Conservation (phyloP, 2,329 filamentous ascomycete species). For the Diaporthe citriasiana region DNA sequence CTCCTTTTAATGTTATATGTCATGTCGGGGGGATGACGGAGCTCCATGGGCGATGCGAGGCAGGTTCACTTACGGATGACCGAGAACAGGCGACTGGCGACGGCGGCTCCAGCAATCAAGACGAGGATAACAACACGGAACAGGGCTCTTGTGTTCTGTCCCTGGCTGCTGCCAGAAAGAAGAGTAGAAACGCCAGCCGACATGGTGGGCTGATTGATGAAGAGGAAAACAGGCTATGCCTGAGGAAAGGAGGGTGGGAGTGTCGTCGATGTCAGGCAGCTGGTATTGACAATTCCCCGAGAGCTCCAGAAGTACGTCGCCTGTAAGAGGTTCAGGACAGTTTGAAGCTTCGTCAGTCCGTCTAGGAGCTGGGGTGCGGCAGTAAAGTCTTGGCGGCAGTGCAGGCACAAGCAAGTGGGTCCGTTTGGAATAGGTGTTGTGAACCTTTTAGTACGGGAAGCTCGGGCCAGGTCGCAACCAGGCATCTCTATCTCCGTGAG, state of each 20-base stretch:
- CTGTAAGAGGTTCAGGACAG: constrained; percentile 44
- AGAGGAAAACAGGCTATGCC: constrained; percentile 42
- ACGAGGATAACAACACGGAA: constrained; percentile 90
- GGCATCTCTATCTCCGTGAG: not conserved
- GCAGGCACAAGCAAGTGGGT: constrained; percentile 1
- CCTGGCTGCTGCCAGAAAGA: constrained; percentile 83
- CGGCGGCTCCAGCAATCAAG: constrained; percentile 90
- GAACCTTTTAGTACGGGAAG: not conserved
- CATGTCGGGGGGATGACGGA: constrained; percentile 37
- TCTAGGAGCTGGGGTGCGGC: constrained; percentile 37
- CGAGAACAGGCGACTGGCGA: constrained; percentile 95
- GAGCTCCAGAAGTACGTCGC: constrained; percentile 36
- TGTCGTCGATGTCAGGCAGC: constrained; percentile 26
- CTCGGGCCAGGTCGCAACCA: constrained; percentile 1
- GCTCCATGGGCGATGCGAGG: constrained; percentile 38
- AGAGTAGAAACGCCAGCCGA: constrained; percentile 62
- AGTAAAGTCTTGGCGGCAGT: constrained; percentile 40
- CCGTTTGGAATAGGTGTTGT: constrained; percentile 26
- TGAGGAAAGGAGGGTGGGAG: constrained; percentile 38
- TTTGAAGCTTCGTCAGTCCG: constrained; percentile 44
- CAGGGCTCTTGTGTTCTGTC: constrained; percentile 85
- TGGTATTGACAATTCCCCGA: constrained; percentile 31
- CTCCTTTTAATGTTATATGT: not conserved
- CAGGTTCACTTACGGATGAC: constrained; percentile 84
- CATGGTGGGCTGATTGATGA: constrained; percentile 56